phyloP scores from a whole-genome alignment of 1,139 yeast genomes.

The Nakaseomyces nivariensis region DNA sequence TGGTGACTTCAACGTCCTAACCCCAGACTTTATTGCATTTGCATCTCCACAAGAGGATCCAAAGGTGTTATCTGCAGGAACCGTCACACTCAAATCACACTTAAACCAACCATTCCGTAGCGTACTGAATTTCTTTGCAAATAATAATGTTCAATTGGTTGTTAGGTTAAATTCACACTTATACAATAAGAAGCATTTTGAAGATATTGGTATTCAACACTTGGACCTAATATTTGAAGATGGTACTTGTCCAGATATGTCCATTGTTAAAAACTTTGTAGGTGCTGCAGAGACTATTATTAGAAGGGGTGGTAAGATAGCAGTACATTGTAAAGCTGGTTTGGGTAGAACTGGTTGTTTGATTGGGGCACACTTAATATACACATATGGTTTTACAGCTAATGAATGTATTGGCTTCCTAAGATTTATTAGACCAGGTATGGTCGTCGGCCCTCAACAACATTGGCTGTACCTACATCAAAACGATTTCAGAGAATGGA shows the following conservation, averaged over 20 bases:
- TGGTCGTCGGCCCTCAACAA: slow-evolving; percentile 99
- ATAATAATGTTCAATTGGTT: slow-evolving; percentile 72
- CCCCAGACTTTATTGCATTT: slow-evolving; percentile 92
- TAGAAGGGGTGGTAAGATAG: slow-evolving; percentile 76
- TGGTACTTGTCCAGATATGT: slow-evolving; percentile 95
- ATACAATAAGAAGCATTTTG: slow-evolving; percentile 77
- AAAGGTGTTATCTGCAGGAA: slow-evolving; percentile 22
- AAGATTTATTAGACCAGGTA: slow-evolving; percentile 95
- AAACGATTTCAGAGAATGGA: slow-evolving; percentile 92
- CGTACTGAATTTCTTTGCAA: slow-evolving; percentile 66
- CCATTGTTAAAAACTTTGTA: slow-evolving; percentile 79
- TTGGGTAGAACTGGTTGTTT: slow-evolving; percentile 95
- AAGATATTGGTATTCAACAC: slow-evolving; percentile 74
- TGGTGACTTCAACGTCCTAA: slow-evolving; percentile 87
- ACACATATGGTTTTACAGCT: slow-evolving; percentile 94
- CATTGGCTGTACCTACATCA: slow-evolving; percentile 97
- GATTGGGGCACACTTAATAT: slow-evolving; percentile 92
- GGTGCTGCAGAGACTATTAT: slow-evolving; percentile 93
- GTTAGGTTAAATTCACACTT: slow-evolving; percentile 87
- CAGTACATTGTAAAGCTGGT: slow-evolving; percentile 98
- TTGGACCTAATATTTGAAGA: slow-evolving; percentile 94
- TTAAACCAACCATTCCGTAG: slow-evolving; percentile 67
- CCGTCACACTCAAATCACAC: slow-evolving; percentile 20
- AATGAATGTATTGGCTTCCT: slow-evolving; percentile 92
- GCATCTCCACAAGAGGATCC: slow-evolving; percentile 88